These are phyloP conservation scores for Solanum sejunctum DNA, from an alignment of 257 asterid species.

Conservation along the genomic window DNA sequence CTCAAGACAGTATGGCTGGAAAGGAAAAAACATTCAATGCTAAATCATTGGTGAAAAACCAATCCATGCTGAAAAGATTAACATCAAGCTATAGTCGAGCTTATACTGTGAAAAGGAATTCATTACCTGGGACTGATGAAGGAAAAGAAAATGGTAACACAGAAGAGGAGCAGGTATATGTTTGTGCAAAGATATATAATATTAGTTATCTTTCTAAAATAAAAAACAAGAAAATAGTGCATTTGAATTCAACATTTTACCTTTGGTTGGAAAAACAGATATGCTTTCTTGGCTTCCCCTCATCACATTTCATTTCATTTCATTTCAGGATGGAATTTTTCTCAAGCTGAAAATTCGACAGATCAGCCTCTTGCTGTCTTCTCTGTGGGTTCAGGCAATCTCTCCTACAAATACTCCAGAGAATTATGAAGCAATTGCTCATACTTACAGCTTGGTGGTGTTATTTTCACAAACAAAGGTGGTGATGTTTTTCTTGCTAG, in stretches of 20 bases:
- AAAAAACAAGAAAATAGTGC: not conserved
- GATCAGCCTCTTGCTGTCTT: conserved; percentile 66
- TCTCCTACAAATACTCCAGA: conserved; percentile 48
- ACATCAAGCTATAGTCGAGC: conserved; percentile 48
- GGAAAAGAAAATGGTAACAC: conserved; percentile 9
- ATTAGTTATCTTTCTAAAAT: not conserved
- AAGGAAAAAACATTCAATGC: conserved; percentile 17
- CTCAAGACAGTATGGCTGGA: conserved; percentile 29
- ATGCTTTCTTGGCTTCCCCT: not conserved
- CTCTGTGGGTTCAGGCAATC: conserved; percentile 64
- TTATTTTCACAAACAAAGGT: conserved; percentile 64
- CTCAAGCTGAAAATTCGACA: conserved; percentile 58
- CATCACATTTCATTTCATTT: conserved; percentile 7
- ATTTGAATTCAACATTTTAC: not conserved
- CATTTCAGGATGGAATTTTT: conserved; percentile 49
- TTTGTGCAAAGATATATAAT: not conserved
- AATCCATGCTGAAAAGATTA: conserved; percentile 39
- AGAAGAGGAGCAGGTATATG: conserved; percentile 48
- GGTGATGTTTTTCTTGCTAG: not conserved
- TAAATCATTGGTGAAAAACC: conserved; percentile 29
- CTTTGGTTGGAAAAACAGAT: not conserved
- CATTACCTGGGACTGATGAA: conserved; percentile 20
- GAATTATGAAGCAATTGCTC: conserved; percentile 67
- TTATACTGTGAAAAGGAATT: conserved; percentile 26
- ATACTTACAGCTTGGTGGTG: conserved; percentile 60